These are phyloP conservation scores for Novakomyces olei DNA, from an alignment of 805 yeast genomes.

Conservation along the genomic window DNA sequence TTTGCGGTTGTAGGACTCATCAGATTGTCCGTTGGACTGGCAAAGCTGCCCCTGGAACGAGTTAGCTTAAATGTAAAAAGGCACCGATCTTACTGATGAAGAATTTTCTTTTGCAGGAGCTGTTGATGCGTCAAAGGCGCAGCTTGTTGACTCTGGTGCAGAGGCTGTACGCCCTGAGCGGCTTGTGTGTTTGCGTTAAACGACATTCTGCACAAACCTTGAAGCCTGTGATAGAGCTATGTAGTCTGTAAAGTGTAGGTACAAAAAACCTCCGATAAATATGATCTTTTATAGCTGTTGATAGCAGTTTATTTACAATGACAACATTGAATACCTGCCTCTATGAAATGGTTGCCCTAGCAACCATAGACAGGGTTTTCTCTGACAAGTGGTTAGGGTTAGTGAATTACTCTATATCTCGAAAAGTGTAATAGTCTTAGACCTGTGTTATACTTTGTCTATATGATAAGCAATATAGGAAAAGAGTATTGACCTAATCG, in stretches of 20 bases:
- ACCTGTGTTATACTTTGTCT: no score
- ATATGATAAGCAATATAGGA: no score
- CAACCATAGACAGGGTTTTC: no score
- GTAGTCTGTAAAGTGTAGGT: no score
- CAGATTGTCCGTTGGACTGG: slow-evolving; percentile 37
- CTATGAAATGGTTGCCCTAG: no score
- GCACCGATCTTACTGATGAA: background rate
- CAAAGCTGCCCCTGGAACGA: no score
- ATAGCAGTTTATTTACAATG: background rate
- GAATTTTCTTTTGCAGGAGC: background rate
- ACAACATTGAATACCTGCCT: background rate
- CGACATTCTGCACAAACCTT: background rate
- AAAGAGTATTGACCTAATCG: no score
- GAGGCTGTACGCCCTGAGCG: background rate
- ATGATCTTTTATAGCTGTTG: background rate
- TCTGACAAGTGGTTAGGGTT: no score
- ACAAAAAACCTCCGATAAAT: background rate
- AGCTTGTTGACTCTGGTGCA: slow-evolving; percentile 1
- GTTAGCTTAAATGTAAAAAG: no score
- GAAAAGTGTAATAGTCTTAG: no score
- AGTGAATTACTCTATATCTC: no score
- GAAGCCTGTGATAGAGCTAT: background rate
- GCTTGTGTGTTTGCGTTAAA: background rate
- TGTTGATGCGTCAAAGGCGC: no score
- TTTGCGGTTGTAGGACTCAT: slow-evolving; percentile 39